Evolutionary conservation across 2,329 filamentous ascomycete genomes (phyloP), one percentile per base, ranked within the genome.

Genomic region (Fusarium marasasianum): DNA sequence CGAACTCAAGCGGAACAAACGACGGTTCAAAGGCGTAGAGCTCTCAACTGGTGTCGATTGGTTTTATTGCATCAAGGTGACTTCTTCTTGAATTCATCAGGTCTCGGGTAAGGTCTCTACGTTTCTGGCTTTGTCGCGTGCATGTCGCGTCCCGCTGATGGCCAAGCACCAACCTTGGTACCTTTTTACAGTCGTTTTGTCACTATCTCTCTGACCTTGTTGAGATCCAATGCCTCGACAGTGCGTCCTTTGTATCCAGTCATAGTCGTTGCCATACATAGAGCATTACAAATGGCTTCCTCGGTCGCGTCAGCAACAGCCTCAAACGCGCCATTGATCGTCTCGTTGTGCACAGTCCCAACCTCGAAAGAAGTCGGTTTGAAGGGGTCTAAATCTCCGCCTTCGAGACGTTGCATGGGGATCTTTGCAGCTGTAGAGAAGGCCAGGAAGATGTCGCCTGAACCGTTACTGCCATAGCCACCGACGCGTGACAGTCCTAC

Each of bases 381-480:
- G 68, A 81, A 84, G 3, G 82, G 81, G 43, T 90, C 83, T 9
- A 85, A 81, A 1, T 61, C 29, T 70, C 73, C 71, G 66, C 74
- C 72, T 70, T 69, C 63, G 3, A 80, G 44, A 12, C 78, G 71
- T 74, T 87, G 85, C 43, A 75, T 64, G 1, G 80, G 78, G 8
- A 90, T 81, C 48, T 84, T 82, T 66, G 87, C 89, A 11, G 84
- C 90, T 1, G 91, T 93, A 13, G 90, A 92, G 67, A 93, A 89
- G 8, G 91, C 91, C 6, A 93, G 82, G 77, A 92, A 92, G 66
- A 93, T 89, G 69, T 93, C 91, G 1, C 91, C 91, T 0, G 89
- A 92, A 17, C 85, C 85, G 71, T 92, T 92, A 48, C 86, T 84
- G 0, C 90, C 91, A 67, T 89, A 88, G 5, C 90, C 89, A 6